These are phyloP conservation scores for Suillus americanus DNA, from an alignment of 768 basidiomycete genomes.

Conservation along the genomic window DNA sequence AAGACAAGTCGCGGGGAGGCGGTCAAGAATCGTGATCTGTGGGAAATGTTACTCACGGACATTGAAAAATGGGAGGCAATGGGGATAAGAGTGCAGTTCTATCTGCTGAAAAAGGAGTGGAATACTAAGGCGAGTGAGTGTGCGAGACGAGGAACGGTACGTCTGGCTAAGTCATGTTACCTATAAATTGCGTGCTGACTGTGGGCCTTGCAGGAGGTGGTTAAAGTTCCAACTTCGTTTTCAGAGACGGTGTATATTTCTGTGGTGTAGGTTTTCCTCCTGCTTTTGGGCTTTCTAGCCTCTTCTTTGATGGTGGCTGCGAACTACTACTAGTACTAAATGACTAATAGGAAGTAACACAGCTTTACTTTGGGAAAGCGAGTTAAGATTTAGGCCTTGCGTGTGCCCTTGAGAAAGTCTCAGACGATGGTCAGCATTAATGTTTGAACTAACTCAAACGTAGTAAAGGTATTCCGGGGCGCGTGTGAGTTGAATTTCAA, in stretches of 20 bases:
- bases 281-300: neutral
- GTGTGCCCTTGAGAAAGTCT: neutral
- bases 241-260: neutral
- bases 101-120: conserved; percentile 7
- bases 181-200: neutral
- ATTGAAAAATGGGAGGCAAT: conserved; percentile 8
- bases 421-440: neutral
- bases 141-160: conserved; percentile 5
- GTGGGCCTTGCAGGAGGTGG: neutral
- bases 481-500: conserved; percentile 19
- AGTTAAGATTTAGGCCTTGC: neutral
- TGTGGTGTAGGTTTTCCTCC: neutral
- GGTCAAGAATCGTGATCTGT: conserved; percentile 13
- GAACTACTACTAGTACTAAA: neutral
- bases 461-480: no score
- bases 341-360: conserved; percentile 2
- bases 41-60: conserved; percentile 10
- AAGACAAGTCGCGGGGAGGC: conserved; percentile 11
- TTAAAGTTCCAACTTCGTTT: neutral
- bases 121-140: conserved; percentile 7
- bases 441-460: neutral
- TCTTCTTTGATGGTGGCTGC: neutral
- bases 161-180: neutral
- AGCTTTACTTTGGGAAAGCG: neutral
- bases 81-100: conserved; percentile 8